phyloP scores from a whole-genome alignment of 257 asterid genomes.

The Ligustrum vulgare region DNA sequence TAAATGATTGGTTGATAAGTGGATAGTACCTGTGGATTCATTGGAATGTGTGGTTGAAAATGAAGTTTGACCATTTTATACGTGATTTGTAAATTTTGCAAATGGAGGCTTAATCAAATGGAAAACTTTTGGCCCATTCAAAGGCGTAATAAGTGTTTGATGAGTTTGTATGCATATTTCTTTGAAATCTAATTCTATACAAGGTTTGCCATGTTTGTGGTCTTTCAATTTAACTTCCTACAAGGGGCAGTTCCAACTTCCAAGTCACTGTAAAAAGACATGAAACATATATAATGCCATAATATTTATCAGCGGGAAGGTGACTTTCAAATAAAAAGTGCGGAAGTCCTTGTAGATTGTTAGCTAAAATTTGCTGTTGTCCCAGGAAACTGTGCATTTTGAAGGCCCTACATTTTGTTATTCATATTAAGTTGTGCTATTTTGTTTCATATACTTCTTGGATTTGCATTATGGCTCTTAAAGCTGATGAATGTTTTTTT shows the following conservation, averaged over 20 bases:
- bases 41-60: too few species aligned
- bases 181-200: neutral
- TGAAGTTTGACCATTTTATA: too few species aligned
- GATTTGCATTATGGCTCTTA: neutral
- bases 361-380: neutral
- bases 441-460: neutral
- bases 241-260: neutral
- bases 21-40: too few species aligned
- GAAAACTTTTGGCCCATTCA: too few species aligned
- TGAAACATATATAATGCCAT: neutral
- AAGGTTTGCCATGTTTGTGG: neutral
- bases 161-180: too few species aligned
- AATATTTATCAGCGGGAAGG: neutral
- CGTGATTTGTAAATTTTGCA: too few species aligned
- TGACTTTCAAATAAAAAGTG: neutral
- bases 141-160: too few species aligned
- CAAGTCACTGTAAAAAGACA: neutral
- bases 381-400: neutral
- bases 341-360: neutral
- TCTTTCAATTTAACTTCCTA: neutral
- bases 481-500: neutral
- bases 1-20: too few species aligned
- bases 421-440: neutral
- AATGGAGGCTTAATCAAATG: too few species aligned
- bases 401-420: neutral